Percentiles rank a stretch among this genome's conserved stretches.
Conservation (phyloP, 768 basidiomycete species). For the Pulveroboletus sp. region DNA sequence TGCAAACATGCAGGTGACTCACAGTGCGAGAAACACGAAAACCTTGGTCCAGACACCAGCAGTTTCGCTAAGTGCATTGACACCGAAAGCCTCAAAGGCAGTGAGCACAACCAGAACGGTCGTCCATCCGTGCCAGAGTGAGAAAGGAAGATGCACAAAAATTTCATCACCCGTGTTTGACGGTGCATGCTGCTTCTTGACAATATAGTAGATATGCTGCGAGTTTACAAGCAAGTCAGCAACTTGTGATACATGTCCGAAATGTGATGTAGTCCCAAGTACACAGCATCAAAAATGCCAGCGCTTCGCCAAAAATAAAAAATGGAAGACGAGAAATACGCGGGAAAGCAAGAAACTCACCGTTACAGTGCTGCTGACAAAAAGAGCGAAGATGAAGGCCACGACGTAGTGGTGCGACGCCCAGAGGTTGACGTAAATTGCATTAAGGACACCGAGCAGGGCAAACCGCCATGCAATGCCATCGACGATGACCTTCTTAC, state of each 20-base stretch:
- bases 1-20: constrained; percentile 27
- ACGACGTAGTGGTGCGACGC: constrained; percentile 66
- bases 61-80: constrained; percentile 56
- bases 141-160: constrained; percentile 95
- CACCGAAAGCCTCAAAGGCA: constrained; percentile 87
- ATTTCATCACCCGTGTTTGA: constrained; percentile 72
- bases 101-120: constrained; percentile 80
- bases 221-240: constrained; percentile 10
- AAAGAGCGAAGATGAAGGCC: constrained; percentile 86
- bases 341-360: constrained; percentile 23
- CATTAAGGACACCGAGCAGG: constrained; percentile 81
- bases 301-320: constrained; percentile 9
- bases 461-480: constrained; percentile 92
- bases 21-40: constrained; percentile 91
- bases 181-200: constrained; percentile 81
- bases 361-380: constrained; percentile 75
- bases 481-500: constrained; percentile 79
- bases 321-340: constrained; percentile 9
- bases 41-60: constrained; percentile 92
- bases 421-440: constrained; percentile 89
- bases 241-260: constrained; percentile 7
- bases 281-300: constrained; percentile 1
- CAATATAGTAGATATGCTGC: constrained; percentile 89
- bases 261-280: constrained; percentile 2
- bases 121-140: constrained; percentile 92